These are phyloP conservation scores for Kluyveromyces lactis DNA, from an alignment of 805 yeast genomes.

Conservation along the genomic window DNA sequence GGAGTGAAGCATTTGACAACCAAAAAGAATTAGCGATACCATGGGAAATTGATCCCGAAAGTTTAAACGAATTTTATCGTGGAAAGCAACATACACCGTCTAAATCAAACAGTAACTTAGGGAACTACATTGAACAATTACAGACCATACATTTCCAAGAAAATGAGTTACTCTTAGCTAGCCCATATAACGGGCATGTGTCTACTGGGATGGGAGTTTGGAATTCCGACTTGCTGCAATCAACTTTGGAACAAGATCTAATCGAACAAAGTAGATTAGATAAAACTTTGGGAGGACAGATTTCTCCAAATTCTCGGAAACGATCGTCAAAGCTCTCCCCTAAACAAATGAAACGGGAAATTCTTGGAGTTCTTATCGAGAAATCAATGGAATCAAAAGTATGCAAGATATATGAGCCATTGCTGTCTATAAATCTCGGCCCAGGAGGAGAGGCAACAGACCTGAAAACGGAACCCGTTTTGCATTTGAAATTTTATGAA, in stretches of 20 bases:
- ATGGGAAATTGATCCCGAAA: slow-evolving; percentile 26
- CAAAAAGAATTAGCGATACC: slow-evolving; percentile 24
- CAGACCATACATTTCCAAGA: slow-evolving; percentile 13
- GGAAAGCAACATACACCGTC: neutral
- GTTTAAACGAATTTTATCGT: slow-evolving; percentile 9
- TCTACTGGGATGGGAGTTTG: neutral
- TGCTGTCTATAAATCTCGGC: too few species aligned
- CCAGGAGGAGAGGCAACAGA: too few species aligned
- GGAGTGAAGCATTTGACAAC: slow-evolving; percentile 25
- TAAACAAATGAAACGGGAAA: too few species aligned
- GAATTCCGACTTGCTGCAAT: neutral
- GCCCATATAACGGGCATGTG: slow-evolving; percentile 9
- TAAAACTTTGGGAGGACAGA: too few species aligned
- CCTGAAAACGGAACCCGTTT: too few species aligned
- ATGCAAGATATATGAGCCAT: too few species aligned
- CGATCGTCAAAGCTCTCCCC: too few species aligned
- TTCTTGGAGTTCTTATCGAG: too few species aligned
- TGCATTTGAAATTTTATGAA: too few species aligned
- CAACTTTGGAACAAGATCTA: neutral
- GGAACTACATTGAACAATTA: slow-evolving; percentile 14
- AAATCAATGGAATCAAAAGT: too few species aligned
- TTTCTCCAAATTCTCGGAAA: too few species aligned
- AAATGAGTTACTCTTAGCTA: slow-evolving; percentile 13
- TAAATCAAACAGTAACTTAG: slow-evolving; percentile 1
- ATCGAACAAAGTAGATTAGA: neutral